Evolutionary conservation across 1,284 basidiomycete genomes (phyloP), one percentile per base, ranked within the genome.

Genomic region (Cryptococcus hybrid): DNA sequence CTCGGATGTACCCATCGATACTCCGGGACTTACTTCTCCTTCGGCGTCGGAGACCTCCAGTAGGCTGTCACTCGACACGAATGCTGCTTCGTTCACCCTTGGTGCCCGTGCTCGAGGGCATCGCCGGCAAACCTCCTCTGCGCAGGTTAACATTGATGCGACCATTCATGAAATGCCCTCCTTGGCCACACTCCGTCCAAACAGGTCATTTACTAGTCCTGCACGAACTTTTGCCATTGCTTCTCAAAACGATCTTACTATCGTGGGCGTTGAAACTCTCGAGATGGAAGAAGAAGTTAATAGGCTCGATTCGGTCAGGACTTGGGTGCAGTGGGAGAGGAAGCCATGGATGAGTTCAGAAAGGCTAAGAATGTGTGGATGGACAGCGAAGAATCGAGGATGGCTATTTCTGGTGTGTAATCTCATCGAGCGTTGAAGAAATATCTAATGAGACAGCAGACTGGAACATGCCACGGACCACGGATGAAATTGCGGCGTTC

Each of bases 121-220:
- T 53, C 39, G 57, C 18, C 64, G 68, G 9, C 67, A 70, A 50
- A 67, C 69, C 42, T 71, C 70, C 0, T 75, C 71, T 0, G 64
- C 64, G 3, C 61, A 59, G 1, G 63, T 74, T 42, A 60, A 65
- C 24, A 45, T 64, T 39, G 66, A 73, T 30, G 57, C 67, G 0
- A 76, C 73, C 2, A 74, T 76, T 54, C 63, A 54, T 11, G 73
- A 76, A 56, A 72, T 74, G 61, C 57, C 67, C 3, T 74, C 74
- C 1, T 59, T 60, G 24, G 61, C 64, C 7, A 71, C 70, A 12
- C 56, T 73, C 11, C 64, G 65, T 11, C 61, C 56, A 2, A 51
- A 59, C 30, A 60, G 56, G 40, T 53, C 59, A 11, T 54, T 55
- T n/a, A 44, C 49, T 7, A 59, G 58, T 51, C 62, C 62, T 6